Evolutionary conservation across 805 yeast species (phyloP).

Genomic region (Myxozyma sirexii): DNA sequence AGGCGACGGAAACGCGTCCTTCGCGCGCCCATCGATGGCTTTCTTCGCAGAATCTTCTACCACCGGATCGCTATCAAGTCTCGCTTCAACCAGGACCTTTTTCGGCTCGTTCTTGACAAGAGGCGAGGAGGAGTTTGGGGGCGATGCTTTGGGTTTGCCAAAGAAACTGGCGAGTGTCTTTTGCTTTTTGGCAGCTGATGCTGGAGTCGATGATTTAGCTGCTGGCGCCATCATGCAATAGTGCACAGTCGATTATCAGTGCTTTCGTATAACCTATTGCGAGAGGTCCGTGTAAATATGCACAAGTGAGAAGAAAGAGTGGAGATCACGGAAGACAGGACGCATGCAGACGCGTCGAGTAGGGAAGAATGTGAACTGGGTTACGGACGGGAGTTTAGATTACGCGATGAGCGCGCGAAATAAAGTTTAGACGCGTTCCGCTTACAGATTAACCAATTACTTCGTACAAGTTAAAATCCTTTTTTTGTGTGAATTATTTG

Average conservation of each 20-base stretch:
- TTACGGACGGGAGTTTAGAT: not conserved
- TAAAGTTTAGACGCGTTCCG: not conserved
- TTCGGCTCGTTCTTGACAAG: not conserved
- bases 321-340: not conserved
- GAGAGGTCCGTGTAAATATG: too few relatives aligned
- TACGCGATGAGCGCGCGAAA: not conserved
- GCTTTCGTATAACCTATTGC: too few relatives aligned
- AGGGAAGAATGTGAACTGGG: not conserved
- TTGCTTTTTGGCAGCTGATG: constrained; percentile 25
- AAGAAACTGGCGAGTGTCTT: constrained; percentile 32
- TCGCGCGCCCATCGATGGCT: not conserved
- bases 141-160: constrained; percentile 8
- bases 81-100: constrained; percentile 3
- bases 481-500: too few relatives aligned
- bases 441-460: not conserved
- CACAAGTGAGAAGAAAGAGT: not conserved
- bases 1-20: constrained; percentile 21
- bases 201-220: constrained; percentile 3
- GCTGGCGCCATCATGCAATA: constrained; percentile 3
- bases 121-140: not conserved
- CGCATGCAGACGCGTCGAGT: not conserved
- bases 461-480: too few relatives aligned
- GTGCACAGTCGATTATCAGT: too few relatives aligned
- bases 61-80: constrained; percentile 32
- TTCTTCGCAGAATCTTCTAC: not conserved